These are phyloP conservation scores for Sporothrix dimorphospora DNA, from an alignment of 2,329 filamentous ascomycete species.

Conservation along the genomic window DNA sequence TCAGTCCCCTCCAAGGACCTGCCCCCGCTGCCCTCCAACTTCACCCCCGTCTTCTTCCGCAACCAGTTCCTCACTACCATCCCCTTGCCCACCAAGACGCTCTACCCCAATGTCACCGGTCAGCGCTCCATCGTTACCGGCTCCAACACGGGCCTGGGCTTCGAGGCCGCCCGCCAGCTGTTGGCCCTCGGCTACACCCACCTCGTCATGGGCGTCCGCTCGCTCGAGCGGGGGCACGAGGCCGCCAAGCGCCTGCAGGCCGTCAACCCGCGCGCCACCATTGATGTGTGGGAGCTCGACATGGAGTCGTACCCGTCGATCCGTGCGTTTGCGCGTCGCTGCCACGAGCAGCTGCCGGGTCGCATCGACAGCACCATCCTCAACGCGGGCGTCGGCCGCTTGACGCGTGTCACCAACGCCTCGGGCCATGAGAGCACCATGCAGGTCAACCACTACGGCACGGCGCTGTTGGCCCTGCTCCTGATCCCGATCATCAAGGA, in stretches of 20 bases:
- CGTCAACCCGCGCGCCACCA: constrained; percentile 19
- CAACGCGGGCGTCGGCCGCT: constrained; percentile 20
- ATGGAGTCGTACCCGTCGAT: constrained; percentile 43
- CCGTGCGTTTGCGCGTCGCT: constrained; percentile 39
- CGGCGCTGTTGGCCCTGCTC: constrained; percentile 43
- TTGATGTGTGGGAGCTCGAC: constrained; percentile 47
- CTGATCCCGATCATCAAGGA: constrained; percentile 49
- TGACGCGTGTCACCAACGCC: constrained; percentile 34
- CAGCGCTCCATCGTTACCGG: constrained; percentile 30
- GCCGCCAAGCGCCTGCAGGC: constrained; percentile 29
- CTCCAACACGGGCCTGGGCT: constrained; percentile 32
- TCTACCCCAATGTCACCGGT: constrained; percentile 10
- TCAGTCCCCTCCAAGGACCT: constrained; percentile 28
- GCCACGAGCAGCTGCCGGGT: not conserved
- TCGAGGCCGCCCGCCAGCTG: constrained; percentile 31
- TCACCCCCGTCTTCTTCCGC: constrained; percentile 26
- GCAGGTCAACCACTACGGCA: constrained; percentile 43
- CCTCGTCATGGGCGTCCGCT: constrained; percentile 34
- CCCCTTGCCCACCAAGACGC: constrained; percentile 22
- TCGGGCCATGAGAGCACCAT: constrained; percentile 37
- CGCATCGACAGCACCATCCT: constrained; percentile 28
- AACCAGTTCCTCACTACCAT: constrained; percentile 31
- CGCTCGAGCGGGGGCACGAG: constrained; percentile 24
- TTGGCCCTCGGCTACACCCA: constrained; percentile 27
- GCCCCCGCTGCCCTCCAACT: constrained; percentile 12